Percentiles rank a stretch among this genome's conserved stretches.
Evolutionary conservation across 2,329 filamentous ascomycete genomes (phyloP).

Genomic region (Cladosporium sp.): DNA sequence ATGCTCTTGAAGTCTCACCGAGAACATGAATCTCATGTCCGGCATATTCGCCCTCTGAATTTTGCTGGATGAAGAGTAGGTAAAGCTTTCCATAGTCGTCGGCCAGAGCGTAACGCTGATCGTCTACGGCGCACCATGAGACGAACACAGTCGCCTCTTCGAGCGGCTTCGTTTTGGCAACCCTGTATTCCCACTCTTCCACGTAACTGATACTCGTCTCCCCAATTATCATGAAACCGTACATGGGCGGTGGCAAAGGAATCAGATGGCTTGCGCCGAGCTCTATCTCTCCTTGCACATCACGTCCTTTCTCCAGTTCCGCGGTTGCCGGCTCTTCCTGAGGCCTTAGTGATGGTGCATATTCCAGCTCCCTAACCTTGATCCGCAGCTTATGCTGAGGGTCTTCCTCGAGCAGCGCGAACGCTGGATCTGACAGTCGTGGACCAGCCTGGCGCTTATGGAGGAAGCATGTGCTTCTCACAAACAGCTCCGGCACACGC

Average conservation of each 20-base stretch:
- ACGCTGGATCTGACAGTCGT: slow-evolving; percentile 54
- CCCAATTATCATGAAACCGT: slow-evolving; percentile 49
- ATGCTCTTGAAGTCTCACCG: slow-evolving; percentile 71
- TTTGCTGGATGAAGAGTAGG: slow-evolving; percentile 74
- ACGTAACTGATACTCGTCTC: slow-evolving; percentile 80
- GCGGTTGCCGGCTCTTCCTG: slow-evolving; percentile 50
- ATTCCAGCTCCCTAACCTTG: slow-evolving; percentile 57
- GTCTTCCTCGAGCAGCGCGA: slow-evolving; percentile 67
- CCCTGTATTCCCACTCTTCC: slow-evolving; percentile 68
- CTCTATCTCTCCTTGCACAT: slow-evolving; percentile 55
- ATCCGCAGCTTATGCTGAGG: slow-evolving; percentile 54
- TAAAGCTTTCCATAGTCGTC: slow-evolving; percentile 89
- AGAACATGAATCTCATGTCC: slow-evolving; percentile 70
- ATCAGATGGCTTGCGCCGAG: slow-evolving; percentile 63
- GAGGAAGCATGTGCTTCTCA: slow-evolving; percentile 66
- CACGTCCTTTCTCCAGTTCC: slow-evolving; percentile 55
- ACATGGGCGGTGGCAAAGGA: slow-evolving; percentile 58
- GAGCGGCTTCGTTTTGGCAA: slow-evolving; percentile 64
- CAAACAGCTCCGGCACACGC: slow-evolving; percentile 65
- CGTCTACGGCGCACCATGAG: slow-evolving; percentile 85
- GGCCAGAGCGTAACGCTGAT: slow-evolving; percentile 78
- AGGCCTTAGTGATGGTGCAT: slow-evolving; percentile 45
- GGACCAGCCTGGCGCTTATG: slow-evolving; percentile 49
- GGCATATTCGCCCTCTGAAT: slow-evolving; percentile 64
- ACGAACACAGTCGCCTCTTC: slow-evolving; percentile 80